Conservation (phyloP, 768 basidiomycete genomes). For the Agaricus subrufescens region DNA sequence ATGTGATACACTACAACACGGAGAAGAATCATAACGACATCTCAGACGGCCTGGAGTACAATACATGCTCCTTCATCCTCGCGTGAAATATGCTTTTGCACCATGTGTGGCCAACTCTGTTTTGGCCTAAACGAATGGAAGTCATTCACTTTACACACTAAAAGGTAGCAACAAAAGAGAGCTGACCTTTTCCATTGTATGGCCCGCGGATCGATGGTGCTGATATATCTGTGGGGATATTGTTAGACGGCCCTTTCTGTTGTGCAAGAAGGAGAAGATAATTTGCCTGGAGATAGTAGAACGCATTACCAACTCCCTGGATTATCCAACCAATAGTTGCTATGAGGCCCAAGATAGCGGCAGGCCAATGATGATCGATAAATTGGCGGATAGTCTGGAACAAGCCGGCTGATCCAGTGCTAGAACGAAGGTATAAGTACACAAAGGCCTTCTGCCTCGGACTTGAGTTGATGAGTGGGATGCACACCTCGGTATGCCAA, state of each 20-base stretch:
- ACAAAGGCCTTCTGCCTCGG: conserved; percentile 27
- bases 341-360: conserved; percentile 77
- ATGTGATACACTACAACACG: conserved; percentile 7
- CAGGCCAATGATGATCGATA: conserved; percentile 61
- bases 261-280: conserved; percentile 4
- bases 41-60: conserved; percentile 9
- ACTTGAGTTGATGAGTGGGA: conserved; percentile 15
- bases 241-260: conserved; percentile 9
- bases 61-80: conserved; percentile 44
- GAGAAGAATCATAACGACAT: conserved; percentile 12
- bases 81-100: conserved; percentile 83
- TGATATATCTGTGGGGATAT: conserved; percentile 21
- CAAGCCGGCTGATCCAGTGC: conserved; percentile 92
- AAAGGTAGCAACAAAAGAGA: neutral
- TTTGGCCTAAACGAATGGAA: conserved; percentile 56
- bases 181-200: conserved; percentile 80
- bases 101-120: conserved; percentile 79
- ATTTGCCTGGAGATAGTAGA: conserved; percentile 73
- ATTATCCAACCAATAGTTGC: conserved; percentile 85
- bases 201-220: conserved; percentile 72
- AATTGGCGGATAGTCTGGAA: conserved; percentile 90
- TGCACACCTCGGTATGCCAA: conserved; percentile 82
- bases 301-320: conserved; percentile 79
- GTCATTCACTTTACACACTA: conserved; percentile 7
- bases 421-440: conserved; percentile 25